A percentile compares a stretch with the other conserved stretches of the same genome.
Evolutionary conservation across 768 basidiomycete species (phyloP).

Genomic region (Tubosaeta sp.): DNA sequence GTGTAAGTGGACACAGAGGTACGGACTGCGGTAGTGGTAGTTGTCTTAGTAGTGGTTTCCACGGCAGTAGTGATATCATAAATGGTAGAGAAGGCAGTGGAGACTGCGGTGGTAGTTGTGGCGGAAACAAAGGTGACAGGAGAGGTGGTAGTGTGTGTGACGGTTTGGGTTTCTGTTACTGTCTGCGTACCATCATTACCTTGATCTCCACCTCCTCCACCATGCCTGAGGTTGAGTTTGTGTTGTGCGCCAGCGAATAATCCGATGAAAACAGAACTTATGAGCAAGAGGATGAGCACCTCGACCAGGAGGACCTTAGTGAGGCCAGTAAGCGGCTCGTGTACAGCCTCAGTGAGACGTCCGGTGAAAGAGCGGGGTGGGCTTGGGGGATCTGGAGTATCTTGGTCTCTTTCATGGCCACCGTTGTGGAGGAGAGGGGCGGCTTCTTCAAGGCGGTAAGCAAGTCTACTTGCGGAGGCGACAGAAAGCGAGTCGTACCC

Average conservation of each 20-base stretch:
- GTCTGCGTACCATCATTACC: constrained; percentile 36
- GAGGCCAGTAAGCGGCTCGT: constrained; percentile 78
- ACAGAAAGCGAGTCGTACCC: constrained; percentile 33
- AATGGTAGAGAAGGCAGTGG: constrained; percentile 29
- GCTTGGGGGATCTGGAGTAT: constrained; percentile 32
- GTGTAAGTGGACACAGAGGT: constrained; percentile 38
- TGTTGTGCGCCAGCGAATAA: constrained; percentile 89
- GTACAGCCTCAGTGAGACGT: constrained; percentile 49
- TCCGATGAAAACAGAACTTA: constrained; percentile 87
- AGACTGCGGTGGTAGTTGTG: constrained; percentile 33
- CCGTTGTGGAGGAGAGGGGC: constrained; percentile 59
- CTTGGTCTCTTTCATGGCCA: constrained; percentile 39
- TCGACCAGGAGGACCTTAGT: constrained; percentile 78
- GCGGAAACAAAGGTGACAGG: constrained; percentile 28
- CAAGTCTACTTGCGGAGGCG: background rate
- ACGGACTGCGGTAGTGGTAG: constrained; percentile 35
- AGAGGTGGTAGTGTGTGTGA: constrained; percentile 31
- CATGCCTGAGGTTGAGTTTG: constrained; percentile 54
- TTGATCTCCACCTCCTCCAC: constrained; percentile 22
- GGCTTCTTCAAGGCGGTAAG: constrained; percentile 42
- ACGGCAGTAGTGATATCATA: constrained; percentile 35
- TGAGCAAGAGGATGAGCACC: constrained; percentile 71
- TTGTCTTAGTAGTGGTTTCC: constrained; percentile 38
- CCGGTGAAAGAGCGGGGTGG: constrained; percentile 30
- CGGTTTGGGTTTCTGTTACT: constrained; percentile 26